Base-by-base conservation (phyloP, 257 asterid species). In the Thymus quinquecostatus region DNA sequence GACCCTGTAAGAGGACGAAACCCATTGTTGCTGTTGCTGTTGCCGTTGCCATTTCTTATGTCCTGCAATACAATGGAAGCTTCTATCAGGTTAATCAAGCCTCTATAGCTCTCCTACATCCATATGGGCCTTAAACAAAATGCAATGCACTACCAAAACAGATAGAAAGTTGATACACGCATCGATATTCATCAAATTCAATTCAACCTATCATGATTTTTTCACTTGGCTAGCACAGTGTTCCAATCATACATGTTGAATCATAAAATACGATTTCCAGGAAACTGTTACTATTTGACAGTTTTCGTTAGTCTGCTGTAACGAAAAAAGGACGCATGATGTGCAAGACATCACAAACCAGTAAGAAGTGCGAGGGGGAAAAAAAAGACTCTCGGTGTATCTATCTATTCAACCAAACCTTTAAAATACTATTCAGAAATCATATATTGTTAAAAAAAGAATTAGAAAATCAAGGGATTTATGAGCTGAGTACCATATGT, bases 1-100 rank as follows among this genome's bases (percentile, higher is more conserved):
- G 98, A 86, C 68, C 96, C 94, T 6, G 97, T 79, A 68, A 83
- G 56, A 30, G 92, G 81, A 43, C 99, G 97, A 74, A 54, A 43
- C 44, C 95, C 86, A 70, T 78, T 83, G 79, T 80, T 72, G 10
- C 7, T 4, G 41, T 38, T 38, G 8, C 41, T 0, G 41, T 38
- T 38, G 40, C 40, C 5, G 79, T 80, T 72, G 10, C 97, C 84
- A 38, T 83, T 89, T 81, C 84, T 84, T 74, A 89, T 81, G 70
- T 95, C 99, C 99, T 95, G 93, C 83, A 81, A 81, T 27, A 63
- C 59, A 59, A 69, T 10, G 59, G 65, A 60, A 64, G 48, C 48
- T 75, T 63, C 60, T 56, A 77, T 69, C 58, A 84, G 79, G 64
- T 57, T n/a, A n/a, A 1, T 13, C 28, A 49, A n/a, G 55, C 29